phyloP scores from a whole-genome alignment of 441 rosid genomes.

The Francoa sonchifolia region DNA sequence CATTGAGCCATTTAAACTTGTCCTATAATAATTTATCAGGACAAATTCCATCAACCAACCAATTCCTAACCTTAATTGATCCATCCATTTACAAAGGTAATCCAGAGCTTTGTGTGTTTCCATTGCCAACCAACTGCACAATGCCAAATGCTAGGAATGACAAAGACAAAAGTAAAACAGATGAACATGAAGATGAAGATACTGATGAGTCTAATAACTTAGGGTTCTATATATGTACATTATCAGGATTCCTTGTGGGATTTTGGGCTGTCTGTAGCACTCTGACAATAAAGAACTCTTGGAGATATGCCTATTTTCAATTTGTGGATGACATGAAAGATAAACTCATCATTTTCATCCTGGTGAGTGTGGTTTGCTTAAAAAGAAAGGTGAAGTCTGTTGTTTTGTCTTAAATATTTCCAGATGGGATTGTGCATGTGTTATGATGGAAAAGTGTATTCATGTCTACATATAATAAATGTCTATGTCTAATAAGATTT shows the following conservation, averaged over 20 bases:
- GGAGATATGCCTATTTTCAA: constrained; percentile 16
- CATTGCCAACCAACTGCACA: constrained; percentile 23
- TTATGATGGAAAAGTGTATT: too few relatives aligned
- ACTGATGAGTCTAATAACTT: not conserved
- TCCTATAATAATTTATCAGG: constrained; percentile 30
- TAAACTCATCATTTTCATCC: too few relatives aligned
- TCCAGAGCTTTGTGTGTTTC: constrained; percentile 27
- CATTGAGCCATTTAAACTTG: constrained; percentile 21
- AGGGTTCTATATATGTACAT: too few relatives aligned
- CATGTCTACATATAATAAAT: too few relatives aligned
- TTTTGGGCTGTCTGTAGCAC: constrained; percentile 16
- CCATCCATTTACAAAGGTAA: constrained; percentile 30
- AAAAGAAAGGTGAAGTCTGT: too few relatives aligned
- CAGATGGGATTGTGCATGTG: too few relatives aligned
- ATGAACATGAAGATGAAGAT: not conserved
- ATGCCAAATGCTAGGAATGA: not conserved
- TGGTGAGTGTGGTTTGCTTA: too few relatives aligned
- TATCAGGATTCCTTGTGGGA: constrained; percentile 19
- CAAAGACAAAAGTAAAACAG: not conserved
- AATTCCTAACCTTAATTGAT: constrained; percentile 23
- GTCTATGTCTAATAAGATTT: too few relatives aligned
- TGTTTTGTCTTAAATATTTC: too few relatives aligned
- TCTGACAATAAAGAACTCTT: constrained; percentile 6
- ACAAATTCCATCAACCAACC: constrained; percentile 24
- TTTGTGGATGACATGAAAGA: constrained; percentile 8